Percentiles rank a stretch among this genome's conserved stretches.
These are phyloP conservation scores for Rhizophlyctis rosea DNA, from an alignment of 192 early-diverging fungal species.

Conservation along the genomic window DNA sequence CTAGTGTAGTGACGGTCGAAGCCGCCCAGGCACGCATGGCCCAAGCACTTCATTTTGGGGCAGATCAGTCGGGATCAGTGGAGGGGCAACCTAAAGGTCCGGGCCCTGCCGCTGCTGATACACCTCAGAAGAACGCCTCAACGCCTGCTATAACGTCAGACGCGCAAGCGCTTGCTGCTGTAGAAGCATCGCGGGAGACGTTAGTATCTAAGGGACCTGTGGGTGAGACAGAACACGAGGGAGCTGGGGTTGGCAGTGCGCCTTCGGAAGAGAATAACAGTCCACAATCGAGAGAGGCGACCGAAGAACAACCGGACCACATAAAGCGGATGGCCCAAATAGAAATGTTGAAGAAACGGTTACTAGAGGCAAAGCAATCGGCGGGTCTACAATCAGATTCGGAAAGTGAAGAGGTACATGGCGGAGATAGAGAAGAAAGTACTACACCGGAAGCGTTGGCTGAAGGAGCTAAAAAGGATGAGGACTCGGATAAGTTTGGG, in stretches of 20 bases:
- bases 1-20: too few species aligned
- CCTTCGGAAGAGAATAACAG: neutral
- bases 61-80: too few species aligned
- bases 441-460: neutral
- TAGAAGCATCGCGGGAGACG: neutral
- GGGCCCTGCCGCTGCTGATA: too few species aligned
- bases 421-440: neutral
- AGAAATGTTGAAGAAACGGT: constrained; percentile 18
- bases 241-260: neutral
- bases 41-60: too few species aligned
- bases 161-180: neutral
- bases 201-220: neutral
- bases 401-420: neutral
- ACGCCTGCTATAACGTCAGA: too few species aligned
- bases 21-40: too few species aligned
- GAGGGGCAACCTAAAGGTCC: neutral
- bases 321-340: constrained; percentile 21
- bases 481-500: neutral
- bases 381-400: constrained; percentile 4
- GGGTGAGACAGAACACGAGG: neutral
- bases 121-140: too few species aligned
- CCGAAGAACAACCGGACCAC: neutral
- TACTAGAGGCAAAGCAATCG: constrained; percentile 14
- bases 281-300: neutral
- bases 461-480: neutral